Evolutionary conservation across 2,329 filamentous ascomycete species (phyloP), one percentile per base, ranked within the genome.

Genomic region (Nemania sp.): DNA sequence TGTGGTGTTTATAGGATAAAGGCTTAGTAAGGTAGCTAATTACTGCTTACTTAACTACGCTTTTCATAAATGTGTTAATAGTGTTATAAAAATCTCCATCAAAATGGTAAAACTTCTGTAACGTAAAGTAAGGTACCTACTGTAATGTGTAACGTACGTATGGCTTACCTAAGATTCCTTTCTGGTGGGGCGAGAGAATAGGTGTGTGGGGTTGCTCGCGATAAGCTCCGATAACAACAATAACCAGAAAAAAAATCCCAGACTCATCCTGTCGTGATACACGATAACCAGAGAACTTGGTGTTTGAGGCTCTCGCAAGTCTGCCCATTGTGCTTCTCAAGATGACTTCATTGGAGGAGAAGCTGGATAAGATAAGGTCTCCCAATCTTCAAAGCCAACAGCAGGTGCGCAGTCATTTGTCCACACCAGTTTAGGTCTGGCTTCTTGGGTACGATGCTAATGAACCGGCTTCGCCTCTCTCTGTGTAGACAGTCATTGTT

Each of bases 321-420:
- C 52, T 57, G 53, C 52, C 46, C 40, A 56, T 63, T 66, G 63
- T 63, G 59, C 42, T 67, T 63, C 59, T 68, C 71, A 75, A 72
- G 62, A 85, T 84, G 82, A 76, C 79, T 69, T 79, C 81, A 66
- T 73, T 98, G 72, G 87, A 90, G 76, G 94, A 97, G 82, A 96
- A 92, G 82, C 87, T 99, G 75, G 91, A 94, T 80, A 97, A 96
- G 85, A 97, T 98, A 77, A 91, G 95, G 79, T 95, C 91, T 74
- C 95, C 95, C 58, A 97, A 96, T 78, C 87, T 97, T 72, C 91
- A 98, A 78, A 97, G 91, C 76, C 93, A 97, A 79, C 88, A 96
- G 77, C 92, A 93, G 85, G 92, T 95, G 80, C 68, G 81, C 75
- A 37, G 17, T 29, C 25, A 29, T 29, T 29, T 7, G 25, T 7